Evolutionary conservation across 1,284 basidiomycete genomes (phyloP).

Genomic region (Ceratobasidium theobromae): DNA sequence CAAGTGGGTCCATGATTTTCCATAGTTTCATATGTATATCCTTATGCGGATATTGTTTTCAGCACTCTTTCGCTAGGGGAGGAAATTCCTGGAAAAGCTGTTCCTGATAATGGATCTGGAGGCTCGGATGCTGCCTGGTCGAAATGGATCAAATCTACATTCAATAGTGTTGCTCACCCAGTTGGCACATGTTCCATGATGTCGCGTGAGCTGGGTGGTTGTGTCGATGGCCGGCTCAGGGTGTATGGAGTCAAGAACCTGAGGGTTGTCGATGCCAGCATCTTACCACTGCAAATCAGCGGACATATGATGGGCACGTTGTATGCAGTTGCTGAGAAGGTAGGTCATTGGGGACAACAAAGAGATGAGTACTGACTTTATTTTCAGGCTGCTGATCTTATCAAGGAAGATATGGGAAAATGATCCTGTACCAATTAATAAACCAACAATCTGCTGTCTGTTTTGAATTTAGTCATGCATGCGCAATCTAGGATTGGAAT

Average conservation of each 20-base stretch:
- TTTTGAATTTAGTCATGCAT: too few species aligned
- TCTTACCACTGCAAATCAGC: constrained; percentile 35
- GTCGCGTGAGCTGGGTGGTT: constrained; percentile 32
- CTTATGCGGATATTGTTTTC: neutral
- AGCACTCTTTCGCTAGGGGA: constrained; percentile 42
- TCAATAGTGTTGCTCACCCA: constrained; percentile 37
- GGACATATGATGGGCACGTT: constrained; percentile 33
- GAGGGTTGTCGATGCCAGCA: constrained; percentile 38
- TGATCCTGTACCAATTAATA: too few species aligned
- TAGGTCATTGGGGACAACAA: neutral
- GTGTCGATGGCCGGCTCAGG: constrained; percentile 40
- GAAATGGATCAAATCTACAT: constrained; percentile 49
- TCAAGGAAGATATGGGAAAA: constrained; percentile 16
- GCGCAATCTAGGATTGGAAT: too few species aligned
- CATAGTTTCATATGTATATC: neutral
- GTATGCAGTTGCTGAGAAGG: constrained; percentile 37
- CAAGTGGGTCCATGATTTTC: neutral
- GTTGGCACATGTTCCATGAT: constrained; percentile 32
- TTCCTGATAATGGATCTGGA: constrained; percentile 49
- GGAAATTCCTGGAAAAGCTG: constrained; percentile 46
- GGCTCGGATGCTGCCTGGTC: constrained; percentile 51
- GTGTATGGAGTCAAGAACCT: constrained; percentile 41
- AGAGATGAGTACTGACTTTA: neutral
- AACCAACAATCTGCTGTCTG: too few species aligned
- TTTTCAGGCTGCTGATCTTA: constrained; percentile 13